These are phyloP conservation scores for maize (Zea mays) DNA, from an alignment of 176 grass and related monocot genomes.

Conservation along the genomic window DNA sequence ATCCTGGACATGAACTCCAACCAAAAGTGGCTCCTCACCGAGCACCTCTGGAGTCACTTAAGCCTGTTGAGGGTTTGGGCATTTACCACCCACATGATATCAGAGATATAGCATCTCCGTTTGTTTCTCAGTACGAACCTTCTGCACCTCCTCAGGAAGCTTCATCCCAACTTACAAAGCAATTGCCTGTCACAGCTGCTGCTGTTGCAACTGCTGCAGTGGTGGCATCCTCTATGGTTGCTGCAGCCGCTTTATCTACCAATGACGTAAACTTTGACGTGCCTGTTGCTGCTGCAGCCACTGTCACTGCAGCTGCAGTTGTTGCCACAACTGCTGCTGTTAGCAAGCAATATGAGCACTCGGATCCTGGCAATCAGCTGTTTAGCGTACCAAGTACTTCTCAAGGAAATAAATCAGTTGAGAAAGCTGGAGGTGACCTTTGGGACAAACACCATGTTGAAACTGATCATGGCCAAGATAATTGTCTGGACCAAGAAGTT, in stretches of 20 bases:
- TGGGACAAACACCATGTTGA: constrained; percentile 53
- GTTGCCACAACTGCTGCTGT: constrained; percentile 90
- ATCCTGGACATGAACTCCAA: constrained; percentile 48
- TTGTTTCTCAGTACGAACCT: constrained; percentile 47
- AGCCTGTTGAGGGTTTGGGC: constrained; percentile 58
- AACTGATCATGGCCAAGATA: constrained; percentile 56
- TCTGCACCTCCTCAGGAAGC: constrained; percentile 57
- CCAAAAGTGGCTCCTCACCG: constrained; percentile 40
- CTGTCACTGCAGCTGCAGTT: constrained; percentile 89
- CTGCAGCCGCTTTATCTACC: constrained; percentile 79
- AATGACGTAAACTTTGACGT: constrained; percentile 76
- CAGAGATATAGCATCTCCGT: constrained; percentile 38
- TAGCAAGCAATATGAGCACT: constrained; percentile 59
- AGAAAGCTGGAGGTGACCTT: constrained; percentile 50
- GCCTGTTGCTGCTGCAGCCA: constrained; percentile 83
- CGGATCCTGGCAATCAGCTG: constrained; percentile 50
- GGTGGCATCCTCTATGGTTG: constrained; percentile 96
- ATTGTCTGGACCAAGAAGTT: constrained; percentile 60
- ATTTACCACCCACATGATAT: constrained; percentile 34
- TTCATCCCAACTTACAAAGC: constrained; percentile 41
- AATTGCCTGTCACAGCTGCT: constrained; percentile 89
- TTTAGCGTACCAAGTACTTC: constrained; percentile 45
- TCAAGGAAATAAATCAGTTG: constrained; percentile 49
- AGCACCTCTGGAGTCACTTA: constrained; percentile 47
- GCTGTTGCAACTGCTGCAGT: constrained; percentile 98